phyloP scores from a whole-genome alignment of 768 basidiomycete species.

The Mycena polygramma region DNA sequence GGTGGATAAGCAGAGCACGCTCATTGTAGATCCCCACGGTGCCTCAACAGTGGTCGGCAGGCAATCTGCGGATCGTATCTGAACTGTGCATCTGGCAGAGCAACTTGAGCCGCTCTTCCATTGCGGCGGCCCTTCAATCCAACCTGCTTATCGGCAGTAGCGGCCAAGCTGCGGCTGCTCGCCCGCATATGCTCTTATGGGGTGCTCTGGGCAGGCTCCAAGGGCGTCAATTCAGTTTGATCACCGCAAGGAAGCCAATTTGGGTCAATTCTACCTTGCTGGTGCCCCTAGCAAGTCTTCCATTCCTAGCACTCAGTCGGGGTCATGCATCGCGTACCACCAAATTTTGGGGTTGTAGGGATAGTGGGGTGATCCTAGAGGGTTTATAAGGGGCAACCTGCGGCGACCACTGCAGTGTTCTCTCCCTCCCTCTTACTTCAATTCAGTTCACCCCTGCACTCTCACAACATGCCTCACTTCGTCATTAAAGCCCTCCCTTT shows the following conservation, averaged over 20 bases:
- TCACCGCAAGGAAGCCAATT: neutral
- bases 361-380: constrained; percentile 13
- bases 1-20: neutral
- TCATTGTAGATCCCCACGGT: neutral
- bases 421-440: neutral
- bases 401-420: too few species aligned
- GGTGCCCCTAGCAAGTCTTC: neutral
- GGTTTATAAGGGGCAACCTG: neutral
- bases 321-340: neutral
- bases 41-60: too few species aligned
- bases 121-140: too few species aligned
- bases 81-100: too few species aligned
- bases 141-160: too few species aligned
- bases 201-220: neutral
- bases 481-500: constrained; percentile 59
- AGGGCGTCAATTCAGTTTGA: neutral
- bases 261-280: neutral
- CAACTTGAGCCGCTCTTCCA: too few species aligned
- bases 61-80: neutral
- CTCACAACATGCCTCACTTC: constrained; percentile 50
- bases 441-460: neutral
- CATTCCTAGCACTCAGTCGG: constrained; percentile 9
- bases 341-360: neutral
- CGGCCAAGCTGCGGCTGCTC: neutral
- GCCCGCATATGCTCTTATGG: constrained; percentile 3